Conservation (phyloP, 2,329 filamentous ascomycete species). For the Aspergillus chevalieri region DNA sequence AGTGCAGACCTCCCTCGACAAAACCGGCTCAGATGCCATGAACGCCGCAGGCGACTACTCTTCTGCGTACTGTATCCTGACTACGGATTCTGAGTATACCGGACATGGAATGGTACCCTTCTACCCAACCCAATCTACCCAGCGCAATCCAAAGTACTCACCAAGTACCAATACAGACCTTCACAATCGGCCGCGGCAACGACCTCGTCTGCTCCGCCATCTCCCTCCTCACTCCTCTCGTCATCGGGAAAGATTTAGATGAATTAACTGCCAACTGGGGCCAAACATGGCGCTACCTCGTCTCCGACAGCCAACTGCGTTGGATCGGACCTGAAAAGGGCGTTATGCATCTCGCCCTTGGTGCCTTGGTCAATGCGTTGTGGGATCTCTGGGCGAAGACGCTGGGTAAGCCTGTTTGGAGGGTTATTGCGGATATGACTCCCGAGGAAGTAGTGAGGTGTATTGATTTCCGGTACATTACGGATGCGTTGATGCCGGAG, state of each 20-base stretch:
- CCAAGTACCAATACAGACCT: conserved; percentile 25
- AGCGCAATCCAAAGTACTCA: conserved; percentile 2
- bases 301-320: conserved; percentile 80
- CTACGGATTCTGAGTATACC: conserved; percentile 60
- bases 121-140: background rate
- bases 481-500: conserved; percentile 80
- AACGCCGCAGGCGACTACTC: conserved; percentile 91
- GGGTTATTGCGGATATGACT: conserved; percentile 81
- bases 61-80: conserved; percentile 84
- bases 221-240: conserved; percentile 66
- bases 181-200: conserved; percentile 64
- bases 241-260: conserved; percentile 68
- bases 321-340: conserved; percentile 96
- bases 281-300: conserved; percentile 84
- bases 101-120: conserved; percentile 39
- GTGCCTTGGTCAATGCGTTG: conserved; percentile 81
- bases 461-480: conserved; percentile 94
- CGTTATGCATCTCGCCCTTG: conserved; percentile 85
- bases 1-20: conserved; percentile 79
- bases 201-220: conserved; percentile 87
- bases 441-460: conserved; percentile 80
- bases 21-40: conserved; percentile 96
- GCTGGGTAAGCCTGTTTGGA: conserved; percentile 82
- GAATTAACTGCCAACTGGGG: conserved; percentile 77
- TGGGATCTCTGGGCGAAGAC: conserved; percentile 96